phyloP scores from a whole-genome alignment of 2,329 filamentous ascomycete genomes.

The Fonsecaea multimorphosa region DNA sequence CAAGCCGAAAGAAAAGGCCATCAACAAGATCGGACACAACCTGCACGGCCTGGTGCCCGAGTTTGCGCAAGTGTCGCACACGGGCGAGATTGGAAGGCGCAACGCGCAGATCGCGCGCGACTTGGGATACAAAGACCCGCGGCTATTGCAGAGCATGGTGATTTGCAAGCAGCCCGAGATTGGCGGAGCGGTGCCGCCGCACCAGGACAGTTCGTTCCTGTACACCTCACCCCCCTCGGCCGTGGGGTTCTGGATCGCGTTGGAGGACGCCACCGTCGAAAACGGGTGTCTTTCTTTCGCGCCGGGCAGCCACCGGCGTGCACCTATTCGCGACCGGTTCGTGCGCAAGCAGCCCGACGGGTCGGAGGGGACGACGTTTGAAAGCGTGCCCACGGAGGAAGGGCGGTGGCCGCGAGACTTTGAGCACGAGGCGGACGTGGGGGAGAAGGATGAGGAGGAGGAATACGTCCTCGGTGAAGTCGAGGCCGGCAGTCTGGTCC shows the following conservation, averaged over 20 bases:
- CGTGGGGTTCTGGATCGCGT: slow-evolving; percentile 95
- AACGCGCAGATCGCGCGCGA: slow-evolving; percentile 70
- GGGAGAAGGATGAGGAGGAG: slow-evolving; percentile 47
- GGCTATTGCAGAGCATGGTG: slow-evolving; percentile 90
- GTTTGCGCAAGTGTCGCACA: slow-evolving; percentile 65
- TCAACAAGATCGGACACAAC: slow-evolving; percentile 88
- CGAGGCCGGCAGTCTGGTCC: slow-evolving; percentile 84
- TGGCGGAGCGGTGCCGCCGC: slow-evolving; percentile 84
- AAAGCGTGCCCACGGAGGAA: slow-evolving; percentile 65
- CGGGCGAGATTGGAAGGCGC: slow-evolving; percentile 46
- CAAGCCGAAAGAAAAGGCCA: slow-evolving; percentile 80
- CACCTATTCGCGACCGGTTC: slow-evolving; percentile 73
- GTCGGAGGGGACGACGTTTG: slow-evolving; percentile 68
- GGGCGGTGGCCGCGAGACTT: slow-evolving; percentile 69
- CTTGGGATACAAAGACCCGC: slow-evolving; percentile 76
- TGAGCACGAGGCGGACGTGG: slow-evolving; percentile 48
- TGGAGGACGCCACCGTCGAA: slow-evolving; percentile 84
- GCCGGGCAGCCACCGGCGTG: slow-evolving; percentile 78
- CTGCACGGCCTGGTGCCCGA: slow-evolving; percentile 72
- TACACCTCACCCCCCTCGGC: slow-evolving; percentile 89
- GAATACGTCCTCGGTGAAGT: slow-evolving; percentile 83
- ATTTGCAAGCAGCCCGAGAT: slow-evolving; percentile 99
- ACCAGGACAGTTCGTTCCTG: slow-evolving; percentile 91
- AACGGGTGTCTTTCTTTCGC: slow-evolving; percentile 92
- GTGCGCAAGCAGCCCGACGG: slow-evolving; percentile 64